These are phyloP conservation scores for Pleurotus giganteus DNA, from an alignment of 768 basidiomycete species.

Conservation along the genomic window DNA sequence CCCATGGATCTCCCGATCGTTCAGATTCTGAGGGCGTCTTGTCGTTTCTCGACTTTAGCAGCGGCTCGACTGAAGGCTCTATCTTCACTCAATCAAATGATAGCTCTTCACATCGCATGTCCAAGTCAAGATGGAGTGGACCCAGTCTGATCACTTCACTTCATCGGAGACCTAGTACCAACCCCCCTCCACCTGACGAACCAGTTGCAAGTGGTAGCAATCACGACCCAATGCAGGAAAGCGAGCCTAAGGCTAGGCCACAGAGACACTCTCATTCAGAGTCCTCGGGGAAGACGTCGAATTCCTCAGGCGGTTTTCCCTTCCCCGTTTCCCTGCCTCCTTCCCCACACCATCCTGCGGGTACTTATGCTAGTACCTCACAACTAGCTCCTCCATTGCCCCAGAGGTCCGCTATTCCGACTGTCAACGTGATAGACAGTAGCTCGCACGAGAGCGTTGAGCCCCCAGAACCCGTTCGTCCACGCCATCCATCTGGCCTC, in stretches of 20 bases:
- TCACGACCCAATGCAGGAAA: not conserved
- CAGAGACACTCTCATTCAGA: slow-evolving; percentile 15
- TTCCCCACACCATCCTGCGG: slow-evolving; percentile 33
- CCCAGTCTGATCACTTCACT: slow-evolving; percentile 24
- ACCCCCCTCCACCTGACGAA: not conserved
- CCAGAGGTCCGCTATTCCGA: not conserved
- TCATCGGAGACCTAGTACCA: slow-evolving; percentile 19
- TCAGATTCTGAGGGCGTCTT: slow-evolving; percentile 10
- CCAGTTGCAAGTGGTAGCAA: not conserved
- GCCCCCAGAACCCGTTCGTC: slow-evolving; percentile 20
- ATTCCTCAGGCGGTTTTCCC: slow-evolving; percentile 34
- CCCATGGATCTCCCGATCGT: slow-evolving; percentile 3
- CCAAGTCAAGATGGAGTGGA: slow-evolving; percentile 41
- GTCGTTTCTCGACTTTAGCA: slow-evolving; percentile 39
- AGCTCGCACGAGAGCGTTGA: slow-evolving; percentile 14
- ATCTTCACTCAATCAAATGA: slow-evolving; percentile 21
- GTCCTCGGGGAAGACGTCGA: slow-evolving; percentile 17
- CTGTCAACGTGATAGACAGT: slow-evolving; percentile 7
- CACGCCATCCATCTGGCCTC: slow-evolving; percentile 29
- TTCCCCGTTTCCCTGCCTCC: slow-evolving; percentile 46
- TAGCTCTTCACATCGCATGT: slow-evolving; percentile 17
- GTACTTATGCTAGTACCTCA: slow-evolving; percentile 15
- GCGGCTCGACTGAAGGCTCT: slow-evolving; percentile 29
- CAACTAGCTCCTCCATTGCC: slow-evolving; percentile 16
- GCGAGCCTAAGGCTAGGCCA: not conserved